A percentile compares a stretch with the other conserved stretches of the same genome.
Evolutionary conservation across 2,329 filamentous ascomycete species (phyloP).

Genomic region (Boeremia exigua): DNA sequence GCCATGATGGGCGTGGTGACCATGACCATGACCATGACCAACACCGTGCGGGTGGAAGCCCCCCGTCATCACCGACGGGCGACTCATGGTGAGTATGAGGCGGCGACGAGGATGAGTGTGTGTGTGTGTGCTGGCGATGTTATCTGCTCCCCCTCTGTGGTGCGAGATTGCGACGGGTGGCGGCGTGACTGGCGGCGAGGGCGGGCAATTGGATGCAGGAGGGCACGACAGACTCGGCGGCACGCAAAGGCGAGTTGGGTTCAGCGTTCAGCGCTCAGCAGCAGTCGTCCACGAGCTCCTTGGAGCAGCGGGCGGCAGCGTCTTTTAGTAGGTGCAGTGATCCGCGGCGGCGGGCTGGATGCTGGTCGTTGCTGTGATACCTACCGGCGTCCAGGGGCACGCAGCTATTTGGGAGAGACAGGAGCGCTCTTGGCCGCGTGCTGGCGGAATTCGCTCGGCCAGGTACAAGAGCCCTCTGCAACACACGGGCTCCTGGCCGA

Average conservation of each 20-base stretch:
- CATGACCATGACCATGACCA: slow-evolving; percentile 16
- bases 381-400: slow-evolving; percentile 43
- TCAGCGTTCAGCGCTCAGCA: slow-evolving; percentile 6
- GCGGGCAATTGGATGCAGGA: slow-evolving; percentile 38
- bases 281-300: slow-evolving; percentile 44
- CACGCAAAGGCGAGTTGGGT: slow-evolving; percentile 8
- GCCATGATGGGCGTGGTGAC: slow-evolving; percentile 7
- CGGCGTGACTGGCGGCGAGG: slow-evolving; percentile 32
- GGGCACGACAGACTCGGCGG: slow-evolving; percentile 46
- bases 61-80: slow-evolving; percentile 37
- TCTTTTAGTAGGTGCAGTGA: slow-evolving; percentile 48
- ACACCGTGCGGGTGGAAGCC: slow-evolving; percentile 30
- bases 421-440: slow-evolving; percentile 42
- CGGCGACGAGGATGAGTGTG: slow-evolving; percentile 5
- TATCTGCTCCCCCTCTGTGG: slow-evolving; percentile 17
- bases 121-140: slow-evolving; percentile 9
- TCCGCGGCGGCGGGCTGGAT: slow-evolving; percentile 42
- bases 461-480: slow-evolving; percentile 50
- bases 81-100: slow-evolving; percentile 34
- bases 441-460: slow-evolving; percentile 41
- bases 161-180: slow-evolving; percentile 21
- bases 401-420: slow-evolving; percentile 49
- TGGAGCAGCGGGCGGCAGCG: slow-evolving; percentile 36
- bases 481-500: slow-evolving; percentile 44
- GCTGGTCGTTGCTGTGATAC: slow-evolving; percentile 49